These are phyloP conservation scores for Angomonas desouzai DNA, from an alignment of 208 protist species.

Conservation along the genomic window DNA sequence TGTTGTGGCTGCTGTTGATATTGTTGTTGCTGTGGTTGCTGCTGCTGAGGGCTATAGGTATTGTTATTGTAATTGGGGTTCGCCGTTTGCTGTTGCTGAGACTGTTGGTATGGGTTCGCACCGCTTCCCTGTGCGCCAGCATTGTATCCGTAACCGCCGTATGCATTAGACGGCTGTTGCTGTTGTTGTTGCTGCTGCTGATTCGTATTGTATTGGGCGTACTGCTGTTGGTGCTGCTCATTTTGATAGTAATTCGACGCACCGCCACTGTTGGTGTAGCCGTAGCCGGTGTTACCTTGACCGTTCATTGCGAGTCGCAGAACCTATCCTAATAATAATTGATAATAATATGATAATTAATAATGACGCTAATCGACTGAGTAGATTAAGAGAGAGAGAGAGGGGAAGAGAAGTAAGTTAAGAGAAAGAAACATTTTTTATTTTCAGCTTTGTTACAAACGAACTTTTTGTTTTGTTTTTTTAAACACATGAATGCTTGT, in stretches of 20 bases:
- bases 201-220: slow-evolving; percentile 20
- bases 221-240: slow-evolving; percentile 6
- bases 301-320: not conserved
- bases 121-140: too few species aligned
- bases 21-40: not conserved
- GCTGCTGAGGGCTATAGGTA: not conserved
- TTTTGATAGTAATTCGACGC: slow-evolving; percentile 5
- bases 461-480: not conserved
- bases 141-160: slow-evolving; percentile 12
- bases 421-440: not conserved
- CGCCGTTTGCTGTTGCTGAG: too few species aligned
- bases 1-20: slow-evolving; percentile 10
- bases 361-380: not conserved
- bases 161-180: slow-evolving; percentile 12
- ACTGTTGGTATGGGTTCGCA: too few species aligned
- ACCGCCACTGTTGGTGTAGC: not conserved
- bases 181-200: slow-evolving; percentile 28
- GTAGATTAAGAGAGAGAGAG: not conserved
- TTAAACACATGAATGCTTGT: too few species aligned
- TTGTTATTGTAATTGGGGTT: not conserved
- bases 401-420: not conserved
- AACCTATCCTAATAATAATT: not conserved
- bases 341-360: not conserved
- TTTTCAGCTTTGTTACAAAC: not conserved
- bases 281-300: slow-evolving; percentile 2